A percentile compares a stretch with the other conserved stretches of the same genome.
Conservation (phyloP, 2,329 filamentous ascomycete genomes). For the Fusarium phyllophilum region DNA sequence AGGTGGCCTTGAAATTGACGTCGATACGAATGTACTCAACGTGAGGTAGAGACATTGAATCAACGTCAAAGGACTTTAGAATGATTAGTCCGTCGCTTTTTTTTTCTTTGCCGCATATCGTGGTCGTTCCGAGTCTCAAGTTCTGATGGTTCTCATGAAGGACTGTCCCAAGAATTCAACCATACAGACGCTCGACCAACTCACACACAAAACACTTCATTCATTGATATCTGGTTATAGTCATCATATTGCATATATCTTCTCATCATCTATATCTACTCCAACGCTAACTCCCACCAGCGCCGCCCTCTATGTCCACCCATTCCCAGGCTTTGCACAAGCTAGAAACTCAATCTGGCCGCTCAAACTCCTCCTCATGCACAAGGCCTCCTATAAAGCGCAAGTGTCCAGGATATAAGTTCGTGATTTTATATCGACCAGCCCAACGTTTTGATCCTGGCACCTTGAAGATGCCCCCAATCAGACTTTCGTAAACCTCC, state of each 20-base stretch:
- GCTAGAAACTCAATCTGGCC: not conserved
- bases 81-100: not conserved
- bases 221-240: not conserved
- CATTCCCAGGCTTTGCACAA: not conserved
- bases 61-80: not conserved
- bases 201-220: not conserved
- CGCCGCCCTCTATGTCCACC: constrained; percentile 4
- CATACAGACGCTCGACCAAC: not conserved
- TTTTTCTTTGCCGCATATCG: not conserved
- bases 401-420: constrained; percentile 19
- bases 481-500: constrained; percentile 30
- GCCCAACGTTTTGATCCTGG: constrained; percentile 35
- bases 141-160: not conserved
- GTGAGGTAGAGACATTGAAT: not conserved
- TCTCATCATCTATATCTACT: constrained; percentile 24
- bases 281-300: not conserved
- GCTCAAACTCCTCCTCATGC: not conserved
- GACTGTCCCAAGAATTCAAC: not conserved
- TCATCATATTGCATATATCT: not conserved
- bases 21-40: not conserved
- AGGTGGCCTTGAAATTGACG: not conserved
- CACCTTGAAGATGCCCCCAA: constrained; percentile 35
- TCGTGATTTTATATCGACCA: constrained; percentile 33
- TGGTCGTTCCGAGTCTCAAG: no score
- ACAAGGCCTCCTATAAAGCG: not conserved